Percentiles rank a stretch among this genome's conserved stretches.
Evolutionary conservation across 164 flowering plant genomes (phyloP).

Genomic region (Warburgia ugandensis): DNA sequence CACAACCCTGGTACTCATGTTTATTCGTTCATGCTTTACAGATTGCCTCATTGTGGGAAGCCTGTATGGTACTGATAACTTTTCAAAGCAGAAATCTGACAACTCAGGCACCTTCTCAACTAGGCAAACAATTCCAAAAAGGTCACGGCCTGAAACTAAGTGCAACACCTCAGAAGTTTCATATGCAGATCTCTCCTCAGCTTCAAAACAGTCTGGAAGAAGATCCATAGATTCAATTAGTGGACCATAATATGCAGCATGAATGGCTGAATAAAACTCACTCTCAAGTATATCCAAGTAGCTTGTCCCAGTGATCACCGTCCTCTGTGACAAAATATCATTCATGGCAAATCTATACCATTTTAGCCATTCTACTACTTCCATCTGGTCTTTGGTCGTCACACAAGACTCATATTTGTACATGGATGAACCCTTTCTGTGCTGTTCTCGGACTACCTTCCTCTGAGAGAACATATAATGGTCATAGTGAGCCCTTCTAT

Average conservation of each 20-base stretch:
- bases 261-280: slow-evolving; percentile 76
- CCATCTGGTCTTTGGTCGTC: slow-evolving; percentile 40
- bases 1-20: slow-evolving; percentile 11
- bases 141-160: slow-evolving; percentile 87
- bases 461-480: slow-evolving; percentile 51
- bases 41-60: slow-evolving; percentile 15
- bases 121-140: slow-evolving; percentile 73
- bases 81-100: slow-evolving; percentile 27
- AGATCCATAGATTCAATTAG: slow-evolving; percentile 60
- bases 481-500: slow-evolving; percentile 78
- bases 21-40: slow-evolving; percentile 13
- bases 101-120: slow-evolving; percentile 37
- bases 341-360: slow-evolving; percentile 72
- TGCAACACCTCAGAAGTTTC: slow-evolving; percentile 81
- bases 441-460: slow-evolving; percentile 25
- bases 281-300: slow-evolving; percentile 72
- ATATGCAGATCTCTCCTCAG: slow-evolving; percentile 80
- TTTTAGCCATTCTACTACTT: slow-evolving; percentile 89
- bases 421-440: slow-evolving; percentile 26
- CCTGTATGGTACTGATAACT: slow-evolving; percentile 23
- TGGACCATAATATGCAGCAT: slow-evolving; percentile 83
- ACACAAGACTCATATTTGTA: slow-evolving; percentile 31
- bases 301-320: slow-evolving; percentile 52
- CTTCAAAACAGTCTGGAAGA: slow-evolving; percentile 94
- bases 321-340: slow-evolving; percentile 60